phyloP scores from a whole-genome alignment of 495 filamentous ascomycete genomes.

The Oidiodendron maius region DNA sequence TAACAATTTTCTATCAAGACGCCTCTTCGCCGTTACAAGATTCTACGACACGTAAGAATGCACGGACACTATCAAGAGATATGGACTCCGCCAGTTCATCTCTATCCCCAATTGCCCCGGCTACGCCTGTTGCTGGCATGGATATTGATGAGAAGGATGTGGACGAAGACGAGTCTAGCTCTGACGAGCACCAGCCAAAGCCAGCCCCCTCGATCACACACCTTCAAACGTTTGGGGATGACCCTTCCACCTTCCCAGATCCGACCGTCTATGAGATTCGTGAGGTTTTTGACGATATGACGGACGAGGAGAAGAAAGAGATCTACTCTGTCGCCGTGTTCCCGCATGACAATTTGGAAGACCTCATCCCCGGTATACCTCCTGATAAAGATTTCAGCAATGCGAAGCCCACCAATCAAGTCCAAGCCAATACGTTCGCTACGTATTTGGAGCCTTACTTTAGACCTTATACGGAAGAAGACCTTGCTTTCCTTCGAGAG shows the following conservation, averaged over 20 bases:
- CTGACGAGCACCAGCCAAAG: conserved; percentile 67
- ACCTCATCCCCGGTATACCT: conserved; percentile 80
- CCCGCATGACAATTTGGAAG: conserved; percentile 69
- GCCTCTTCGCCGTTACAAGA: conserved; percentile 12
- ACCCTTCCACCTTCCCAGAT: conserved; percentile 87
- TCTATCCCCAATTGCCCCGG: conserved; percentile 42
- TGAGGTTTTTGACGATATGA: conserved; percentile 63
- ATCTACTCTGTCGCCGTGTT: conserved; percentile 85
- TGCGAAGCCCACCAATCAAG: conserved; percentile 88
- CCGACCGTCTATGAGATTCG: conserved; percentile 93
- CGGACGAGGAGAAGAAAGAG: conserved; percentile 72
- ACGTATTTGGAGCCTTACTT: conserved; percentile 88
- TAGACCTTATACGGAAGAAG: conserved; percentile 85
- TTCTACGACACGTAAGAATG: conserved; percentile 9
- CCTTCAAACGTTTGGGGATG: conserved; percentile 78
- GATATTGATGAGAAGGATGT: conserved; percentile 47
- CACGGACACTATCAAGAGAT: conserved; percentile 17
- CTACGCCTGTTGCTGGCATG: conserved; percentile 32
- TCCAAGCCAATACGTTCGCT: conserved; percentile 82
- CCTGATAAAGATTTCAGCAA: conserved; percentile 94
- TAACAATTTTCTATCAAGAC: neutral
- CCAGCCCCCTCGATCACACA: conserved; percentile 66
- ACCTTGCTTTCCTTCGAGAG: conserved; percentile 89
- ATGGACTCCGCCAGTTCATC: conserved; percentile 57
- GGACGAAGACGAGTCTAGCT: conserved; percentile 53